Evolutionary conservation across 768 basidiomycete species (phyloP).

Genomic region (Chiua virens): DNA sequence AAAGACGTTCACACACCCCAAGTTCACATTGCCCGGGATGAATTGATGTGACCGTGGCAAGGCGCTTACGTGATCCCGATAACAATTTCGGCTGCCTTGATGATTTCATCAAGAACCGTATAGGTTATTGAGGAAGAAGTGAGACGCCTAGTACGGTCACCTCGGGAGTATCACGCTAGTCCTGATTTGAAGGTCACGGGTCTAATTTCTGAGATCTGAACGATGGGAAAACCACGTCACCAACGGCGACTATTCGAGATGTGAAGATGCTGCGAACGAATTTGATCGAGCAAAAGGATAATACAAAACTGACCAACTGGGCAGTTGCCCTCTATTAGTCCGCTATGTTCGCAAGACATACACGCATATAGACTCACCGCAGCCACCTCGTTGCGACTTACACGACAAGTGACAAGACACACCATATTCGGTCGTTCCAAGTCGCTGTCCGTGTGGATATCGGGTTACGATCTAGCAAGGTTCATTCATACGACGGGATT

Average conservation of each 20-base stretch:
- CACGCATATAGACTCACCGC: not conserved
- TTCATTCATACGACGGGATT: not conserved
- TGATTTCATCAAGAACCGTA: too few relatives aligned
- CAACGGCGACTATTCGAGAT: not conserved
- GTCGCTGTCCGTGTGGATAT: too few relatives aligned
- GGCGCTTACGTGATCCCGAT: slow-evolving; percentile 2
- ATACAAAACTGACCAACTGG: too few relatives aligned
- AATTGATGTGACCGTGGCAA: not conserved
- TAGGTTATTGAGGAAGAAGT: too few relatives aligned
- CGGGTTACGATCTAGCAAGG: not conserved
- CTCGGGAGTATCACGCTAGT: slow-evolving; percentile 9
- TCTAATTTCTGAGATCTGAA: slow-evolving; percentile 4
- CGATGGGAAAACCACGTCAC: slow-evolving; percentile 6
- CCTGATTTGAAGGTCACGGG: not conserved
- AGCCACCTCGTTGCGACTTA: slow-evolving; percentile 12
- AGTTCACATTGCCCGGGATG: too few relatives aligned
- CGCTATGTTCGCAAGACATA: not conserved
- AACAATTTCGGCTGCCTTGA: too few relatives aligned
- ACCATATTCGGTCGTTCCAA: too few relatives aligned
- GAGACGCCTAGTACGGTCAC: not conserved
- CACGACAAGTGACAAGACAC: not conserved
- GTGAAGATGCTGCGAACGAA: slow-evolving; percentile 1
- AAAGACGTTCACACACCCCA: not conserved
- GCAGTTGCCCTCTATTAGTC: not conserved
- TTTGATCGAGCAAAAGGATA: not conserved